Conservation (phyloP, 2,329 filamentous ascomycete genomes). For the Leptosphaerulina australis region DNA sequence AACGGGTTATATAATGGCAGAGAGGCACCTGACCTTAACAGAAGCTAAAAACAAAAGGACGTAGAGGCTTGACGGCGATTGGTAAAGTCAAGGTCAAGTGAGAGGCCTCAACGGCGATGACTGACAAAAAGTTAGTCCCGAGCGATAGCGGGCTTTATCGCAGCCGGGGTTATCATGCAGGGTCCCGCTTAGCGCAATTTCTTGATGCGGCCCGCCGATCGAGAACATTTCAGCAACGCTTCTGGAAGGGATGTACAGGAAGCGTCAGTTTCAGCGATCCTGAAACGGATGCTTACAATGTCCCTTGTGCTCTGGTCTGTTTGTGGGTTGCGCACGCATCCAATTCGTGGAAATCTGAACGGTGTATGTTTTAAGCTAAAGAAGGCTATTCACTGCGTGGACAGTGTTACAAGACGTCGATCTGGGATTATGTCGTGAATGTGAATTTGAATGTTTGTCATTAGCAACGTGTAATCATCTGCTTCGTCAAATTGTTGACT, state of each 20-base stretch:
- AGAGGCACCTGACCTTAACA: neutral
- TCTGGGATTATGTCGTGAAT: neutral
- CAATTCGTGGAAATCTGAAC: too few species aligned
- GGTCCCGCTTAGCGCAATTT: slow-evolving; percentile 12
- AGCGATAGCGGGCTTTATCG: slow-evolving; percentile 18
- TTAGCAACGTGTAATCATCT: slow-evolving; percentile 5
- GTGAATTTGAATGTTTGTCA: neutral
- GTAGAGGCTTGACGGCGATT: too few species aligned
- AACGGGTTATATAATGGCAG: neutral
- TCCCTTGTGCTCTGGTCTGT: too few species aligned
- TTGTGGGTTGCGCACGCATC: too few species aligned
- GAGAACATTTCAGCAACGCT: slow-evolving; percentile 1
- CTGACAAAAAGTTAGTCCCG: slow-evolving; percentile 16
- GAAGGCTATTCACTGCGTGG: neutral
- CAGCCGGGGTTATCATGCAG: slow-evolving; percentile 11
- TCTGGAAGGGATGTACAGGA: slow-evolving; percentile 9
- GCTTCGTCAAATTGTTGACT: neutral
- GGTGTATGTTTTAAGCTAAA: neutral
- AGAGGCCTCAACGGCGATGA: slow-evolving; percentile 6
- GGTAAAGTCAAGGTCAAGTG: neutral
- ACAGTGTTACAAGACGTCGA: neutral
- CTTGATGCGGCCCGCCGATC: neutral
- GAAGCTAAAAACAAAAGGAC: neutral
- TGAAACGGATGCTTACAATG: slow-evolving; percentile 10
- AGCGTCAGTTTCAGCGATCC: slow-evolving; percentile 11